A percentile compares a stretch with the other conserved stretches of the same genome.
These are phyloP conservation scores for Licmophora abbreviata DNA, from an alignment of 108 stramenopile genomes.

Conservation along the genomic window DNA sequence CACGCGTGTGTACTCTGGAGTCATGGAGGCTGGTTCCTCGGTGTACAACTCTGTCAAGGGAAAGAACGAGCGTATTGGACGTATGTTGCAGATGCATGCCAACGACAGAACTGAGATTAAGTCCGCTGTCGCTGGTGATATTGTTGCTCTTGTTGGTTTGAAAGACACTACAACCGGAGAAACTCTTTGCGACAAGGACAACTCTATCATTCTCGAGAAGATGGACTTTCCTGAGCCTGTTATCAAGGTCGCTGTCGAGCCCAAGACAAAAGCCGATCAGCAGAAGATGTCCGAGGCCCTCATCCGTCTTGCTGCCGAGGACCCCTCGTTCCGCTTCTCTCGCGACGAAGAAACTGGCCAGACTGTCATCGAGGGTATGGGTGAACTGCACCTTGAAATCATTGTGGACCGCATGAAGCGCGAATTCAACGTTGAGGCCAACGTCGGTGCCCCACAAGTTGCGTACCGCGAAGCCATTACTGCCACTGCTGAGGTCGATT, in stretches of 20 bases:
- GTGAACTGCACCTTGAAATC: constrained; percentile 99
- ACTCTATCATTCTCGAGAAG: constrained; percentile 87
- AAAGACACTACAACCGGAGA: constrained; percentile 98
- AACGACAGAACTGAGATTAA: constrained; percentile 93
- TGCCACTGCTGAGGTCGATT: constrained; percentile 84
- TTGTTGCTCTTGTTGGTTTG: constrained; percentile 91
- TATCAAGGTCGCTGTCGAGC: constrained; percentile 96
- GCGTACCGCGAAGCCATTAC: constrained; percentile 99
- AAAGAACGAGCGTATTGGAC: constrained; percentile 95
- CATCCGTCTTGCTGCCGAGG: constrained; percentile 91
- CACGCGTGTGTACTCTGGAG: constrained; percentile 96
- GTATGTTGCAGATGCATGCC: constrained; percentile 97
- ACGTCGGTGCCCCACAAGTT: constrained; percentile 86
- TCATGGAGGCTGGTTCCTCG: constrained; percentile 77
- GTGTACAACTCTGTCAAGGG: constrained; percentile 98
- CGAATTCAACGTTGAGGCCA: constrained; percentile 95
- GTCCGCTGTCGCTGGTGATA: constrained; percentile 91
- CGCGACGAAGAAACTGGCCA: constrained; percentile 97
- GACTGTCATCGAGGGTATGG: constrained; percentile 99
- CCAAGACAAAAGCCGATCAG: constrained; percentile 89
- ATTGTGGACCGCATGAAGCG: constrained; percentile 99
- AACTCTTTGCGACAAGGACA: constrained; percentile 80
- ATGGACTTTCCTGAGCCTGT: constrained; percentile 99
- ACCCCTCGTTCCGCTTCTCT: constrained; percentile 93
- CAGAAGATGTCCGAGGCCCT: constrained; percentile 95